phyloP scores from a whole-genome alignment of 78 protist genomes.

The Dictyostelium firmibasis region DNA sequence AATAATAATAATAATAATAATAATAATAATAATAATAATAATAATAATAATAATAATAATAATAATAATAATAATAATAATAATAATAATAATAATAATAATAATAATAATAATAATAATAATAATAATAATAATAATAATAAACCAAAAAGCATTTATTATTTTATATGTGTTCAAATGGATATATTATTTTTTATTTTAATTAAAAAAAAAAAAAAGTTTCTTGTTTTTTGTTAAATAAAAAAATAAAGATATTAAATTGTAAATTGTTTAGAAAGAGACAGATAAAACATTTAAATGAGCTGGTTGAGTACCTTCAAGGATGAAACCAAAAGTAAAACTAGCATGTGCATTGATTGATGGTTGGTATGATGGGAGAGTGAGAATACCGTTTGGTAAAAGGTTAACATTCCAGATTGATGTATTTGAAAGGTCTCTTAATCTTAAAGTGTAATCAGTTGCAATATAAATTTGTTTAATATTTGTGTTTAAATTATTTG shows the following conservation, averaged over 20 bases:
- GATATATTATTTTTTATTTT: too few species aligned
- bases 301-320: conserved; percentile 18
- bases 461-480: conserved; percentile 18
- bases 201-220: too few species aligned
- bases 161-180: too few species aligned
- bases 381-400: background rate
- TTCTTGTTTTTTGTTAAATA: too few species aligned
- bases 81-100: too few species aligned
- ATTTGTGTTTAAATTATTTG: background rate
- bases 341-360: background rate
- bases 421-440: background rate
- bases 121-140: too few species aligned
- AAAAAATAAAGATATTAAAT: too few species aligned
- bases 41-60: background rate
- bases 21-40: background rate
- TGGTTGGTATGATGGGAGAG: conserved; percentile 1
- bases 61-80: background rate
- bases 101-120: background rate
- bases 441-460: conserved; percentile 16
- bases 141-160: too few species aligned
- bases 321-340: conserved; percentile 27
- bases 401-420: conserved; percentile 13
- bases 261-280: background rate
- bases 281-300: background rate
- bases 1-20: background rate